Conservation (phyloP, 2,329 filamentous ascomycete genomes). For the Ceratocystis smalleyi region DNA sequence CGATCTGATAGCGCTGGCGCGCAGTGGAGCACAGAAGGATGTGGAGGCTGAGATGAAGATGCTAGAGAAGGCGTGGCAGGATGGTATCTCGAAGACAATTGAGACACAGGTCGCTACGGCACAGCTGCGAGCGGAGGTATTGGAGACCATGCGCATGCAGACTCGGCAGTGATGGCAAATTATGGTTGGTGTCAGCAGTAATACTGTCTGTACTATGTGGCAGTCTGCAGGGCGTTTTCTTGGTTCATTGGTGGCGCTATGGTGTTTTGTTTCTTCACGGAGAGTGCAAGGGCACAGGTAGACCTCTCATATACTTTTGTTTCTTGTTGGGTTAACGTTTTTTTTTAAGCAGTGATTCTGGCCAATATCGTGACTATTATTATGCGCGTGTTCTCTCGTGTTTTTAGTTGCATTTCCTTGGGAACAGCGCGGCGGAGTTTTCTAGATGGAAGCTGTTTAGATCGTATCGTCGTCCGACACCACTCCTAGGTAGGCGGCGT, state of each 20-base stretch:
- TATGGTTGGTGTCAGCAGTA: not conserved
- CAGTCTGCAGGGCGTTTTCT: not conserved
- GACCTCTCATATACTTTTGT: not conserved
- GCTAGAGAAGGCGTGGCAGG: constrained; percentile 65
- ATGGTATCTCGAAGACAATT: constrained; percentile 60
- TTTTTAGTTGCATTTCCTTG: too few relatives aligned
- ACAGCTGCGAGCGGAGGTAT: constrained; percentile 48
- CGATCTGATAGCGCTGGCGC: constrained; percentile 55
- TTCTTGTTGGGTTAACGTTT: not conserved
- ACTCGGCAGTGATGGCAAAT: not conserved
- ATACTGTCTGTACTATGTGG: not conserved
- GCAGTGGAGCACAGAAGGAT: constrained; percentile 54
- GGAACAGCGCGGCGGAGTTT: too few relatives aligned
- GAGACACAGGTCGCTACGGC: constrained; percentile 81
- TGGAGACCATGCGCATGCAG: constrained; percentile 40
- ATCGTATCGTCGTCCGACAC: too few relatives aligned
- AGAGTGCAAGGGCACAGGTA: not conserved
- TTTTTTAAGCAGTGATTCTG: too few relatives aligned
- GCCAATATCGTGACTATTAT: too few relatives aligned
- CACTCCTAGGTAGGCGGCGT: too few relatives aligned
- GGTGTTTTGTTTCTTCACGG: not conserved
- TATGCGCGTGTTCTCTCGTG: too few relatives aligned
- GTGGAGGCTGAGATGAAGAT: constrained; percentile 56
- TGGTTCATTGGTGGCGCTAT: not conserved
- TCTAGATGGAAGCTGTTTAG: too few relatives aligned